These are phyloP conservation scores for Leishmania turanica DNA, from an alignment of 208 protist genomes.

Conservation along the genomic window DNA sequence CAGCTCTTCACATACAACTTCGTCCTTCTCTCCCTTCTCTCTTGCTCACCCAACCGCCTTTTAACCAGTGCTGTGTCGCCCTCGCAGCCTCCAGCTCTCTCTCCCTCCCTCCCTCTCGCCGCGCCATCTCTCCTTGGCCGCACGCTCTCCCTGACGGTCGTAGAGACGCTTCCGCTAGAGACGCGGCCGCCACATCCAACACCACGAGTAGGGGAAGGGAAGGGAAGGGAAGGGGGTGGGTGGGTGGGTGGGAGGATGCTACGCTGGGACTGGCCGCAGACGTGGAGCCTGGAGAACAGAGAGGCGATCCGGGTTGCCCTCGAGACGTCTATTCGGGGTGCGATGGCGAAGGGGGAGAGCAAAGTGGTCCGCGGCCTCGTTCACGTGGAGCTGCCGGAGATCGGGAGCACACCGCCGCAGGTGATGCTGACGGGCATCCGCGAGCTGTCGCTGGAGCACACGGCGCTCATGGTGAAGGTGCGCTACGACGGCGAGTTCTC, in stretches of 20 bases:
- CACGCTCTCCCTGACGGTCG: no score
- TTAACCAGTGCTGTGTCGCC: background rate
- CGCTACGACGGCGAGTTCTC: slow-evolving; percentile 83
- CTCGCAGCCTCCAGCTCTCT: background rate
- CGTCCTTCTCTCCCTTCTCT: background rate
- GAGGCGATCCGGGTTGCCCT: slow-evolving; percentile 74
- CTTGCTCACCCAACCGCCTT: background rate
- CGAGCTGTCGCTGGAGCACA: slow-evolving; percentile 74
- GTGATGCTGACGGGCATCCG: slow-evolving; percentile 76
- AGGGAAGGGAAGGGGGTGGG: no score
- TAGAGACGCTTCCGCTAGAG: background rate
- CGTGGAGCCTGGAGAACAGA: slow-evolving; percentile 61
- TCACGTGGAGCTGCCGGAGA: slow-evolving; percentile 69
- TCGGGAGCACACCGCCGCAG: slow-evolving; percentile 76
- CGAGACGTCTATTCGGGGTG: slow-evolving; percentile 68
- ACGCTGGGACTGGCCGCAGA: slow-evolving; percentile 85
- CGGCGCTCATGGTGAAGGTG: slow-evolving; percentile 81
- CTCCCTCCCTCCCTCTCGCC: no score
- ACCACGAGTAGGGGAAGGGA: background rate
- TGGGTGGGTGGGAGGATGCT: slow-evolving; percentile 49
- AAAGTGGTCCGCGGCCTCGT: slow-evolving; percentile 78
- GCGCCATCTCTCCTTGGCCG: background rate
- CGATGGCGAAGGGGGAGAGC: slow-evolving; percentile 69
- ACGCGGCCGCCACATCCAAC: background rate
- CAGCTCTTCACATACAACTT: background rate